Evolutionary conservation across 345 rosid species (phyloP).

Genomic region (Lenwebbia sp.): DNA sequence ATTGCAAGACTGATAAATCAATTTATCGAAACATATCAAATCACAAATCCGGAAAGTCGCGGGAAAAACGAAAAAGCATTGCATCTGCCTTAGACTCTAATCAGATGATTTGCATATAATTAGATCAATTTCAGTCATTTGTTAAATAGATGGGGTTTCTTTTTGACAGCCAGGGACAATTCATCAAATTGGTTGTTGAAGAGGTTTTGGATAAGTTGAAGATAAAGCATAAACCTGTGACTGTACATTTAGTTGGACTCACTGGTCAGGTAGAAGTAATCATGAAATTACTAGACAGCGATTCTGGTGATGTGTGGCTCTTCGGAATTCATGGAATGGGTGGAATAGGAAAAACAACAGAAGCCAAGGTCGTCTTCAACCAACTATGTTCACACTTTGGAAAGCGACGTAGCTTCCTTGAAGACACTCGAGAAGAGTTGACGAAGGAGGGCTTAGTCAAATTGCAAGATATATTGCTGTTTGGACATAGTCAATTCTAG

Average conservation of each 20-base stretch:
- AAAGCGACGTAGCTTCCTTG: background rate
- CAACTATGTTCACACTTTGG: background rate
- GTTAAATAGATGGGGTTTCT: too few species aligned
- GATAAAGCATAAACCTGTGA: background rate
- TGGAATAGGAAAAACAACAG: background rate
- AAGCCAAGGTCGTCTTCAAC: background rate
- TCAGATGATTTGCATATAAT: too few species aligned
- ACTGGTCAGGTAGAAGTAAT: background rate
- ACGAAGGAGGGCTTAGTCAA: background rate
- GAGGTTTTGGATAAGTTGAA: background rate
- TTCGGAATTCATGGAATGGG: background rate
- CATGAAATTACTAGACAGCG: too few species aligned
- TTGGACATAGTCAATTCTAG: background rate
- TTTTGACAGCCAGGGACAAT: background rate
- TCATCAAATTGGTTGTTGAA: background rate
- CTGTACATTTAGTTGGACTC: background rate
- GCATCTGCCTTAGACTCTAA: background rate
- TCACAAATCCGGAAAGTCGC: background rate
- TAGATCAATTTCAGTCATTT: too few species aligned
- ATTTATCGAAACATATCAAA: background rate
- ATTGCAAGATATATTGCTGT: background rate
- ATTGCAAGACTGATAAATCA: background rate
- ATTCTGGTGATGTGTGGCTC: background rate
- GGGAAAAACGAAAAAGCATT: background rate
- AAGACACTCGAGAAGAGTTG: background rate